A percentile compares a stretch with the other conserved stretches of the same genome.
phyloP scores from a whole-genome alignment of 306 rosid genomes.

The Oxytropis ochrocephala region DNA sequence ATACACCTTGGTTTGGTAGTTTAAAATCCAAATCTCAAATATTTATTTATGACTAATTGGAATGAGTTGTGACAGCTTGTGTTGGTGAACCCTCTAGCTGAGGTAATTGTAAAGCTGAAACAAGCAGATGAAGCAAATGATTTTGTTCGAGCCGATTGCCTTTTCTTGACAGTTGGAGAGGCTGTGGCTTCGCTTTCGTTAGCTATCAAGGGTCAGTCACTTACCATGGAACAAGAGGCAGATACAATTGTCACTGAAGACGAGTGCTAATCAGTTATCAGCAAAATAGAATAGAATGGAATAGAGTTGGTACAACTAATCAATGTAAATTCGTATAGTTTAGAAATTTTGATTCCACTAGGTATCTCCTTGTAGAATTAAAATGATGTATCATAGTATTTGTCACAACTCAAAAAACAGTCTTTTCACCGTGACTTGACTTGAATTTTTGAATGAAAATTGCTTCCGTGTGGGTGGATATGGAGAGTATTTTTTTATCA shows the following conservation, averaged over 20 bases:
- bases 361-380: not conserved
- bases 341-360: not conserved
- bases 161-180: constrained; percentile 70
- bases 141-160: constrained; percentile 32
- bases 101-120: constrained; percentile 58
- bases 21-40: not conserved
- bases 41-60: not conserved
- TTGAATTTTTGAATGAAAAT: not conserved
- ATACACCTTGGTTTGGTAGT: not conserved
- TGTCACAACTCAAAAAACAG: not conserved
- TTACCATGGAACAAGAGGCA: constrained; percentile 19
- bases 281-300: not conserved
- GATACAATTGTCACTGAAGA: not conserved
- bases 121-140: constrained; percentile 45
- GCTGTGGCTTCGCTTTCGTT: constrained; percentile 63
- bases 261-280: not conserved
- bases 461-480: too few relatives aligned
- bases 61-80: constrained; percentile 47
- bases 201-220: constrained; percentile 31
- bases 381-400: not conserved
- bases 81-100: constrained; percentile 91
- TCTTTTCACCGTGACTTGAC: not conserved
- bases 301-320: not conserved
- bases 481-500: too few relatives aligned
- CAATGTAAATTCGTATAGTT: not conserved